Evolutionary conservation across 2,329 filamentous ascomycete genomes (phyloP).

Genomic region (Xylariaceae sp.): DNA sequence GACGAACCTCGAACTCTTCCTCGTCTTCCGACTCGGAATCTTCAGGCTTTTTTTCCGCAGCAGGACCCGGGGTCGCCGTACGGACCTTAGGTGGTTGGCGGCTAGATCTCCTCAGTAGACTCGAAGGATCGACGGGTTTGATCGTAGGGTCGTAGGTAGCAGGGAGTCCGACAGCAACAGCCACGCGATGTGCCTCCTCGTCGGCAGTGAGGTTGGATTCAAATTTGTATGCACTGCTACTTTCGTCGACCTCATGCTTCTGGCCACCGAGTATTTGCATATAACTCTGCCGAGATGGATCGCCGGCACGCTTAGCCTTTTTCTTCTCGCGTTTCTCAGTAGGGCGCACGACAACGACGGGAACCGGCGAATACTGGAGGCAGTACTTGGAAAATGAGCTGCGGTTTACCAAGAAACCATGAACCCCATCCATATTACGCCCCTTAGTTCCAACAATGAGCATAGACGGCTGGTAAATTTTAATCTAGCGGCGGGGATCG

Average conservation of each 20-base stretch:
- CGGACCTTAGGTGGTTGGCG: conserved; percentile 19
- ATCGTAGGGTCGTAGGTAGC: conserved; percentile 61
- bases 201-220: conserved; percentile 54
- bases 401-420: conserved; percentile 70
- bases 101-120: conserved; percentile 23
- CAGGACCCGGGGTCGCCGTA: conserved; percentile 35
- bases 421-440: conserved; percentile 77
- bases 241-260: conserved; percentile 55
- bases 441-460: conserved; percentile 87
- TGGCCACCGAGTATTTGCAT: conserved; percentile 66
- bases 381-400: conserved; percentile 94
- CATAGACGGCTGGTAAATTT: conserved; percentile 86
- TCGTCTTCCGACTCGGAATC: conserved; percentile 38
- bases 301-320: conserved; percentile 76
- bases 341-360: conserved; percentile 86
- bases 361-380: conserved; percentile 86
- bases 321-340: conserved; percentile 85
- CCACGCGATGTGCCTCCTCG: conserved; percentile 62
- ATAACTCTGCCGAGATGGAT: conserved; percentile 72
- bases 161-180: conserved; percentile 58
- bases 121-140: conserved; percentile 47
- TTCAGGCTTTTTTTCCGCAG: conserved; percentile 38
- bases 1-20: conserved; percentile 41
- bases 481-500: conserved; percentile 56
- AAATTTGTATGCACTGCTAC: conserved; percentile 50